Conservation (phyloP, 148 eudicot species). For the Cornus suecica region DNA sequence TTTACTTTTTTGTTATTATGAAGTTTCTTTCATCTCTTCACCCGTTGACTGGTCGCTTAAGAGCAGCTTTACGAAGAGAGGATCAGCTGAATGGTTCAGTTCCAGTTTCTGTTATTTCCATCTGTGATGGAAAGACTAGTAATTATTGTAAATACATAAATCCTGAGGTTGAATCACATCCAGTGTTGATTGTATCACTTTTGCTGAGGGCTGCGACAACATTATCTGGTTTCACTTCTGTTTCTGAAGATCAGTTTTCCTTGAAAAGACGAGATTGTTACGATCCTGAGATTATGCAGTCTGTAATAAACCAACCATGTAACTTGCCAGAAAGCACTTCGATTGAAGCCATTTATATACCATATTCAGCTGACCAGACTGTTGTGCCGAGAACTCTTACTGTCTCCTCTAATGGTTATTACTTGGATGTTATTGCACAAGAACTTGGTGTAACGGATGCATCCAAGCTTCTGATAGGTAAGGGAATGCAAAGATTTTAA, state of each 20-base stretch:
- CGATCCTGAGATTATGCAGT: constrained; percentile 45
- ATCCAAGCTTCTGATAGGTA: constrained; percentile 73
- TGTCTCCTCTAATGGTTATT: constrained; percentile 50
- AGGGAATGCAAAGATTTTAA: constrained; percentile 3
- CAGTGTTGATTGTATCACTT: constrained; percentile 45
- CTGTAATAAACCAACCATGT: constrained; percentile 30
- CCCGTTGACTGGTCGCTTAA: constrained; percentile 86
- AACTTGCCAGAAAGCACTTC: constrained; percentile 28
- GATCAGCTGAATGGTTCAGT: too few relatives aligned
- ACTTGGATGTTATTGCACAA: constrained; percentile 71
- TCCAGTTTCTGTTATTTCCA: constrained; percentile 60
- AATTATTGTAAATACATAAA: constrained; percentile 74
- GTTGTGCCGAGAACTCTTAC: constrained; percentile 48
- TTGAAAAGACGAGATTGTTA: constrained; percentile 51
- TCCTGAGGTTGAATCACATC: constrained; percentile 63
- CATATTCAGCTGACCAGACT: constrained; percentile 45
- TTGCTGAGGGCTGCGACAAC: constrained; percentile 50
- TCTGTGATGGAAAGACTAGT: constrained; percentile 64
- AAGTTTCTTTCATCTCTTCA: constrained; percentile 68
- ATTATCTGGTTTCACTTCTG: constrained; percentile 39
- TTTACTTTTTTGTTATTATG: constrained; percentile 18
- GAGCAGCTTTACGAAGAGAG: too few relatives aligned
- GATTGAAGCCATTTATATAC: constrained; percentile 53
- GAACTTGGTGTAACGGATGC: constrained; percentile 69
- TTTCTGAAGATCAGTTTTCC: constrained; percentile 53